Base-by-base conservation (phyloP, 352 stramenopile genomes). In the Phytopythium litorale region DNA sequence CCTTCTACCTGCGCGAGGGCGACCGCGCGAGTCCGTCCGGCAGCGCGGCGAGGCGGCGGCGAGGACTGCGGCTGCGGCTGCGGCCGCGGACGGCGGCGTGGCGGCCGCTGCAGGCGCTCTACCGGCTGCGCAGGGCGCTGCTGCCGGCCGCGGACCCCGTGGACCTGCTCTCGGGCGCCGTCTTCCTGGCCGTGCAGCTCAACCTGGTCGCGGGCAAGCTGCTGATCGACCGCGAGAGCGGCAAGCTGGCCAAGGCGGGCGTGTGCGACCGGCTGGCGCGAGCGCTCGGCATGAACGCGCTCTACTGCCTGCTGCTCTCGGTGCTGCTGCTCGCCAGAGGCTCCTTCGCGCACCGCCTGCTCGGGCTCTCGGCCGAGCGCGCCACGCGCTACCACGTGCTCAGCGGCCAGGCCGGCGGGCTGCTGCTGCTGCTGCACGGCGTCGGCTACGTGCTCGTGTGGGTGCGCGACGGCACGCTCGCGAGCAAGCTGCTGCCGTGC, bases 251-350 rank as follows among this genome's bases (percentile, higher is more conserved):
- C 6, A 90, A 88, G 67, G 59, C 71, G 19, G 81, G 81, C 3
- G 62, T 78, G 53, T 32, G 87, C 32, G 65, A 77, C 25, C 79
- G 81, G n/a, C 70, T 71, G 18, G 78, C 67, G 4, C 68, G 78
- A n/a, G 71, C 76, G 0, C 72, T 91, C 16, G 84, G 84, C 35
- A 88, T 89, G 78, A 92, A 91, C 61, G 84, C 76, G 11, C 70
- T 86, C 9, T 86, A 84, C 32, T 60, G 72, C 5, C 63, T 84
- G 61, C 59, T 89, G 23, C 53, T 87, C 28, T 89, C 81, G 11
- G 68, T 91, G 33, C 52, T 88, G 32, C 73, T 92, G 28, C 76
- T 92, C 28, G 65, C 79, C 9, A 66, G 81, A 30, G 64, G 76
- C 57, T 92, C 84, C 3, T 92, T 92, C 52, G 55, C 89, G 23